A percentile compares a stretch with the other conserved stretches of the same genome.
phyloP scores from a whole-genome alignment of 2,329 filamentous ascomycete species.

The Colletotrichum karsti region DNA sequence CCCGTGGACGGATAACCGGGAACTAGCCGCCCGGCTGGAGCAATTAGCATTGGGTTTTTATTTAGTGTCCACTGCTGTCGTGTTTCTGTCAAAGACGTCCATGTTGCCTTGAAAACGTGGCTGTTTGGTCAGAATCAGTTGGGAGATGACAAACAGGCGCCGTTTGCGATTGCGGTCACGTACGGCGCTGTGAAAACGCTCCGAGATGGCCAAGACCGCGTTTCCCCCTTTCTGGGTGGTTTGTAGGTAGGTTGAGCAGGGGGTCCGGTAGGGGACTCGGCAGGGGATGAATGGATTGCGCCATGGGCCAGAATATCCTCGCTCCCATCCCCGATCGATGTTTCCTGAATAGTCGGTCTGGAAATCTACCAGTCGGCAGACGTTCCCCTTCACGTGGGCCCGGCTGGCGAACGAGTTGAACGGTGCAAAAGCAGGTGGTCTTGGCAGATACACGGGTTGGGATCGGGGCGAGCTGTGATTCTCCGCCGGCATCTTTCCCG shows the following conservation, averaged over 20 bases:
- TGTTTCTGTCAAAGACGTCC: neutral
- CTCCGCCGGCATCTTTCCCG: neutral
- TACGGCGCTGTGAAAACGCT: neutral
- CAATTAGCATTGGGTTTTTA: neutral
- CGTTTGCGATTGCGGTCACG: too few relatives aligned
- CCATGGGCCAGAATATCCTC: neutral
- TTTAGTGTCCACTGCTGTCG: neutral
- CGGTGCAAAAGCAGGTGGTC: neutral
- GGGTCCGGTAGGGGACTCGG: neutral
- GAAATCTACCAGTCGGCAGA: slow-evolving; percentile 7
- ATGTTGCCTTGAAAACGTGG: neutral
- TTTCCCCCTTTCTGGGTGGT: neutral
- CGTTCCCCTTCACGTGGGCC: slow-evolving; percentile 15
- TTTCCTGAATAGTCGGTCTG: neutral
- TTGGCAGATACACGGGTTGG: slow-evolving; percentile 17
- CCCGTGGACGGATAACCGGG: neutral
- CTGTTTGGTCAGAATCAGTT: neutral
- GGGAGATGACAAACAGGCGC: neutral
- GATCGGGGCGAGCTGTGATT: neutral
- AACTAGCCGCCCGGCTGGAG: neutral
- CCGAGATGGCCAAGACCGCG: neutral
- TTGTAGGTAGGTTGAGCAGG: neutral
- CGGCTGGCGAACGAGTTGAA: slow-evolving; percentile 6
- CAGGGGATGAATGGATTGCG: neutral
- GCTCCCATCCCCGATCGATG: neutral